Conservation (phyloP, 179 eudicot genomes). For the Nepenthes alata region DNA sequence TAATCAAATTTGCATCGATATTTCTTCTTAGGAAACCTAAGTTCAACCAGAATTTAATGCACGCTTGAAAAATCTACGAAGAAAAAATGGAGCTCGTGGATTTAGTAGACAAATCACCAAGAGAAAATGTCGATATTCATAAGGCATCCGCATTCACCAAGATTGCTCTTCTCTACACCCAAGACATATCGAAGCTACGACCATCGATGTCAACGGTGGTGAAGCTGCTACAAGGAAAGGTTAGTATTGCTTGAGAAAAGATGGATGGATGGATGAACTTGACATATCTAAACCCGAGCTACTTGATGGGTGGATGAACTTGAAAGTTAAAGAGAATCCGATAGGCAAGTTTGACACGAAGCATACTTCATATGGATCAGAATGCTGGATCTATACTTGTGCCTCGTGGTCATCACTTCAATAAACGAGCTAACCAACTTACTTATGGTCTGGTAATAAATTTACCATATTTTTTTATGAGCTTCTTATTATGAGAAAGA, state of each 20-base stretch:
- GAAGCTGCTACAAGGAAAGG: constrained; percentile 53
- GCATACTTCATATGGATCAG: constrained; percentile 6
- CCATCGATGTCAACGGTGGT: constrained; percentile 58
- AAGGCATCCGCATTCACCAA: constrained; percentile 43
- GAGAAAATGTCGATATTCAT: constrained; percentile 28
- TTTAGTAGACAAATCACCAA: constrained; percentile 35
- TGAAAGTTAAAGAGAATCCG: constrained; percentile 14
- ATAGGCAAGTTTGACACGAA: constrained; percentile 4
- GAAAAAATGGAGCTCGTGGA: constrained; percentile 24
- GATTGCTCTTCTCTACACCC: constrained; percentile 66
- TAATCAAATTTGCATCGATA: too few relatives aligned
- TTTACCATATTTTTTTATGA: too few relatives aligned
- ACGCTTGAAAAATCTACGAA: constrained; percentile 42
- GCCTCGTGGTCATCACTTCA: too few relatives aligned
- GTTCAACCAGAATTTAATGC: constrained; percentile 7
- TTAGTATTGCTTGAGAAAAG: too few relatives aligned
- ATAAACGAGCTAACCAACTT: too few relatives aligned
- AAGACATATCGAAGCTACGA: constrained; percentile 45
- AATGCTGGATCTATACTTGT: too few relatives aligned
- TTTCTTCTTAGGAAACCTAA: too few relatives aligned
- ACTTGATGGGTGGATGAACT: constrained; percentile 20
- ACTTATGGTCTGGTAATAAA: too few relatives aligned
- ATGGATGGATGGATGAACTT: constrained; percentile 18
- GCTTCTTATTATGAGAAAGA: too few relatives aligned
- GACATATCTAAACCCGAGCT: constrained; percentile 41